phyloP scores from a whole-genome alignment of 1,284 basidiomycete genomes.

The Cystobasidium sp. region DNA sequence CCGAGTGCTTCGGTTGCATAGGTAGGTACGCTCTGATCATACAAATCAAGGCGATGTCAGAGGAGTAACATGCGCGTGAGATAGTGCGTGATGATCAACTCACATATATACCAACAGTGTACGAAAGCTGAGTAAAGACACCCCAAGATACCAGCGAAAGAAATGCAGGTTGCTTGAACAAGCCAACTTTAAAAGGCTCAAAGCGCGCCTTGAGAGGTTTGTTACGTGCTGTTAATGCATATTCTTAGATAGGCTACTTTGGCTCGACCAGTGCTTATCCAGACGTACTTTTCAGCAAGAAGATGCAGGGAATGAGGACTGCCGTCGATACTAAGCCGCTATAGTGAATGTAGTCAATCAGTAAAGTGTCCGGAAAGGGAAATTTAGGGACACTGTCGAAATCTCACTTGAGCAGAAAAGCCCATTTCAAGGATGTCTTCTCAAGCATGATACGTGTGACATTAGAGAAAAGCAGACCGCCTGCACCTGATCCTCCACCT shows the following conservation, averaged over 20 bases:
- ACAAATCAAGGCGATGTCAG: no score
- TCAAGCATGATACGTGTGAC: conserved; percentile 53
- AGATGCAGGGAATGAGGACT: conserved; percentile 55
- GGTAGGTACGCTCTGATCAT: conserved; percentile 56
- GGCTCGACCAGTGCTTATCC: conserved; percentile 15
- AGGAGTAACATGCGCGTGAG: not conserved
- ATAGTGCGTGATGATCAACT: not conserved
- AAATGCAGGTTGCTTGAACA: conserved; percentile 52
- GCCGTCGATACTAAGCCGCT: conserved; percentile 57
- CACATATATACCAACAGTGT: conserved; percentile 59
- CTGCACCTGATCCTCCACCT: conserved; percentile 56
- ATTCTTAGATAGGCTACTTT: not conserved
- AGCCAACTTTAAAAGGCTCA: conserved; percentile 50
- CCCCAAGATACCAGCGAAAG: conserved; percentile 52
- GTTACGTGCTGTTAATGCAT: conserved; percentile 23
- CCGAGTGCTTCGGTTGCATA: conserved; percentile 58
- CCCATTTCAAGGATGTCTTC: conserved; percentile 49
- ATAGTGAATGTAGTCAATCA: conserved; percentile 53
- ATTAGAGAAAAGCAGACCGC: conserved; percentile 56
- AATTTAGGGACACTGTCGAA: conserved; percentile 35
- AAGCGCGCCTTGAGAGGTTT: conserved; percentile 46
- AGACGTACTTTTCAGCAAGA: conserved; percentile 56
- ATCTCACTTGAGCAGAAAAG: conserved; percentile 48
- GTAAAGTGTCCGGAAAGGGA: conserved; percentile 50
- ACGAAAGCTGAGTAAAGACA: conserved; percentile 56